Evolutionary conservation across 2,329 filamentous ascomycete genomes (phyloP).

Genomic region (Pseudogymnoascus sp.): DNA sequence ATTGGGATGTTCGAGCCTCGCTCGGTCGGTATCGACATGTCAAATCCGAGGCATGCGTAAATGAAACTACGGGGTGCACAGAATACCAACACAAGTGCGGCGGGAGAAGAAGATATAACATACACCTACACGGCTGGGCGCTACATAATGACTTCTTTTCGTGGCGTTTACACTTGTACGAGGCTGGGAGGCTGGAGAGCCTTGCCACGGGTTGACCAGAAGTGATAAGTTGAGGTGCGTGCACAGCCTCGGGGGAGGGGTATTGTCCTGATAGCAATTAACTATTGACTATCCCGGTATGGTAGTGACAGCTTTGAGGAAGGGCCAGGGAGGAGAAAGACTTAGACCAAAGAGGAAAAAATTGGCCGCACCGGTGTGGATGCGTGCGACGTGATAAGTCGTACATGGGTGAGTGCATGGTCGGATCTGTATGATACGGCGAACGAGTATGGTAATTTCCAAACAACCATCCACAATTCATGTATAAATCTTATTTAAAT

Average conservation of each 20-base stretch:
- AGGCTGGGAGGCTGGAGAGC: not conserved
- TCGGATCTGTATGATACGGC: no score
- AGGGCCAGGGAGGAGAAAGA: not conserved
- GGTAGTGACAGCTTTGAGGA: not conserved
- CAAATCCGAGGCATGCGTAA: not conserved
- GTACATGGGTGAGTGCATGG: not conserved
- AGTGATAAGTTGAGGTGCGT: not conserved
- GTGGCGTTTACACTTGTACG: not conserved
- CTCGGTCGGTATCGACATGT: not conserved
- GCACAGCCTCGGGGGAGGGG: not conserved
- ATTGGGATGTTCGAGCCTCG: constrained; percentile 2
- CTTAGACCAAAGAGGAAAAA: not conserved
- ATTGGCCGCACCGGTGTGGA: not conserved
- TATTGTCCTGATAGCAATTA: not conserved
- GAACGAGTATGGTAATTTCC: not conserved
- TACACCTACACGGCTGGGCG: not conserved
- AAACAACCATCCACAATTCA: not conserved
- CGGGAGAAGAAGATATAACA: not conserved
- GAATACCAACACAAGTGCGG: not conserved
- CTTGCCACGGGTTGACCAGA: not conserved
- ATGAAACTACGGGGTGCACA: not conserved
- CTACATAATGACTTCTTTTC: not conserved
- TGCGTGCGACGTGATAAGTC: not conserved
- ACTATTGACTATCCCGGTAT: not conserved
- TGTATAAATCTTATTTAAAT: not conserved